Percentiles rank a stretch among this genome's conserved stretches.
Conservation (phyloP, 2,329 filamentous ascomycete genomes). For the Penicillium sp. region DNA sequence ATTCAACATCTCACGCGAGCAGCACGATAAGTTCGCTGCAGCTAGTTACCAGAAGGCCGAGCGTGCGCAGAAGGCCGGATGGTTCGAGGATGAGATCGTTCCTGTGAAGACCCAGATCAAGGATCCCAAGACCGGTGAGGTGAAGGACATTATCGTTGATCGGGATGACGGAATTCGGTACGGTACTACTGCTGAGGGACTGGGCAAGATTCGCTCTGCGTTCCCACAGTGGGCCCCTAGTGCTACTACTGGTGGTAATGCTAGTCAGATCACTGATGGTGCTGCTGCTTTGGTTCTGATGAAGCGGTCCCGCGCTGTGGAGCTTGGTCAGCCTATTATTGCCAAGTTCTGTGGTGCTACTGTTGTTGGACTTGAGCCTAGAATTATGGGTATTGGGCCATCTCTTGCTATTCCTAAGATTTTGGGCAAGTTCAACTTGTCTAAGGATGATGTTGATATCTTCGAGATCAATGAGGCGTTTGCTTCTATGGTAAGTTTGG, state of each 20-base stretch:
- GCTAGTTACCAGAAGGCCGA: slow-evolving; percentile 81
- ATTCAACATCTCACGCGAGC: slow-evolving; percentile 65
- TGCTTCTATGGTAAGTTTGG: slow-evolving; percentile 56
- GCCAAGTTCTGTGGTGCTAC: slow-evolving; percentile 86
- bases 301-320: slow-evolving; percentile 82
- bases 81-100: slow-evolving; percentile 84
- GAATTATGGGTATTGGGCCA: slow-evolving; percentile 91
- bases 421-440: slow-evolving; percentile 76
- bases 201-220: slow-evolving; percentile 80
- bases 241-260: slow-evolving; percentile 88
- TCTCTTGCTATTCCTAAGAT: slow-evolving; percentile 91
- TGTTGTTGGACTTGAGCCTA: slow-evolving; percentile 79
- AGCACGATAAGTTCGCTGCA: slow-evolving; percentile 83
- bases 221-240: slow-evolving; percentile 77
- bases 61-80: slow-evolving; percentile 76
- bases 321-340: slow-evolving; percentile 78
- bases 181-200: slow-evolving; percentile 77
- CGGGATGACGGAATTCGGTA: slow-evolving; percentile 82
- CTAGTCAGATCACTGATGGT: slow-evolving; percentile 87
- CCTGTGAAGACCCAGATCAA: slow-evolving; percentile 80
- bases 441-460: slow-evolving; percentile 43
- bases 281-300: slow-evolving; percentile 90
- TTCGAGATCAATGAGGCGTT: slow-evolving; percentile 80
- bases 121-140: slow-evolving; percentile 84
- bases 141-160: slow-evolving; percentile 72